These are phyloP conservation scores for Pichia cabralensis DNA, from an alignment of 805 yeast genomes.

Conservation along the genomic window DNA sequence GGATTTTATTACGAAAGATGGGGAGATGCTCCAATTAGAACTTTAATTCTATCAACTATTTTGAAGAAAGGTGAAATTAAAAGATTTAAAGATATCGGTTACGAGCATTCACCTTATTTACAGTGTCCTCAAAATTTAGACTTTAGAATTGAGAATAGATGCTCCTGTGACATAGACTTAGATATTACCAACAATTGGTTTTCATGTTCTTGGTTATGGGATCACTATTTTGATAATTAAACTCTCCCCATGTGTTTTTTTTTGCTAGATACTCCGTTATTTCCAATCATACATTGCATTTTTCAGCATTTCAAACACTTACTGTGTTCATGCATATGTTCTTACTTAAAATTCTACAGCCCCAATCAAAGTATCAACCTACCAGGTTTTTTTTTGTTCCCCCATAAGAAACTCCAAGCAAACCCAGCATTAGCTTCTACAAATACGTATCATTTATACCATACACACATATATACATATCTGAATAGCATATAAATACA, in stretches of 20 bases:
- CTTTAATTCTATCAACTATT: conserved; percentile 57
- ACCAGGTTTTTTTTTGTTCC: too few species aligned
- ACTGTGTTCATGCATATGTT: too few species aligned
- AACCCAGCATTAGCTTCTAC: too few species aligned
- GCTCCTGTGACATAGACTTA: conserved; percentile 59
- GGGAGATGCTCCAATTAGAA: conserved; percentile 87
- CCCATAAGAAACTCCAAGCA: too few species aligned
- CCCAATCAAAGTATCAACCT: not conserved
- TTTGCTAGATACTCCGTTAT: too few species aligned
- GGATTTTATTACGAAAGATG: conserved; percentile 85
- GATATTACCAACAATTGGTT: conserved; percentile 55
- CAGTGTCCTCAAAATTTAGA: conserved; percentile 64
- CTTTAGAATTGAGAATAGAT: conserved; percentile 43
- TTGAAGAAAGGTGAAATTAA: conserved; percentile 62
- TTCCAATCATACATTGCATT: too few species aligned
- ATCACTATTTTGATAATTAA: conserved; percentile 14
- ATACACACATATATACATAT: too few species aligned
- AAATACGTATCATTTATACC: too few species aligned
- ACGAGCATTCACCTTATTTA: conserved; percentile 67
- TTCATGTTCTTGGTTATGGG: conserved; percentile 28
- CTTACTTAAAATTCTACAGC: not conserved
- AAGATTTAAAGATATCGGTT: conserved; percentile 71
- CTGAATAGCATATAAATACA: too few species aligned
- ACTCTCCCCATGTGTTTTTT: too few species aligned
- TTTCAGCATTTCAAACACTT: too few species aligned